Base-by-base conservation (phyloP, 495 filamentous ascomycete genomes). In the Penicillium mononematosum region DNA sequence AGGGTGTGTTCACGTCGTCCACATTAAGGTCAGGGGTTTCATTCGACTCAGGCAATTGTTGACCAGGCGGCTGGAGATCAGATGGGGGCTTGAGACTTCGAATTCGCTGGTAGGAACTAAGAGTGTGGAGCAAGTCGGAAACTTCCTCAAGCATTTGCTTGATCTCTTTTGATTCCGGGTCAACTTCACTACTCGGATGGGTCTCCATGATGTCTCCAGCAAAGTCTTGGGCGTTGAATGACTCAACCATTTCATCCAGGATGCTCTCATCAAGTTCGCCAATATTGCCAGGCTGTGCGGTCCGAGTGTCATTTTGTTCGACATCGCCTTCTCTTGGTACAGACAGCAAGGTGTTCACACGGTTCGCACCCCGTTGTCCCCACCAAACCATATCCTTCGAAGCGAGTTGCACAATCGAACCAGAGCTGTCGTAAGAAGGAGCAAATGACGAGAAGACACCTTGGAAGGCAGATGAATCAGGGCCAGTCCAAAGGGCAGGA, bases 401-500 rank as follows among this genome's bases (percentile, higher is more conserved):
- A 57, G 88, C 85, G 12, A 79, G 81, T 36, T 92, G 83, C 9
- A 92, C 73, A 53, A 95, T 78, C 3, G 92, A 84, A 5, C 79
- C 83, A 4, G 88, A 82, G 66, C 94, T 89, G 64, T 97, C 92
- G 55, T 84, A 85, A 49, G 81, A 85, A 5, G 92, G 92, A 11
- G 91, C 91, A 74, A 96, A 96, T 56, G 88, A 89, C 0, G 91
- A 95, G 68, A 92, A 96, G 6, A 87, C 90, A 48, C 89, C 85
- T 42, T 90, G 82, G 59, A 95, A 89, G 25, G 92, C 74, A 4
- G 89, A 82, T 29, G 71, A 48, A 43, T 76, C 71, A 36, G 75
- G 70, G 16, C 71, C 70, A 31, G 61, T 60, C 68, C 67, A 73
- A 25, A 73, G 45, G 14, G 66, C 61, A 32, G 72, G 61, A 58